Evolutionary conservation across 1,284 basidiomycete genomes (phyloP).

Genomic region (Papiliotrema terrestris): DNA sequence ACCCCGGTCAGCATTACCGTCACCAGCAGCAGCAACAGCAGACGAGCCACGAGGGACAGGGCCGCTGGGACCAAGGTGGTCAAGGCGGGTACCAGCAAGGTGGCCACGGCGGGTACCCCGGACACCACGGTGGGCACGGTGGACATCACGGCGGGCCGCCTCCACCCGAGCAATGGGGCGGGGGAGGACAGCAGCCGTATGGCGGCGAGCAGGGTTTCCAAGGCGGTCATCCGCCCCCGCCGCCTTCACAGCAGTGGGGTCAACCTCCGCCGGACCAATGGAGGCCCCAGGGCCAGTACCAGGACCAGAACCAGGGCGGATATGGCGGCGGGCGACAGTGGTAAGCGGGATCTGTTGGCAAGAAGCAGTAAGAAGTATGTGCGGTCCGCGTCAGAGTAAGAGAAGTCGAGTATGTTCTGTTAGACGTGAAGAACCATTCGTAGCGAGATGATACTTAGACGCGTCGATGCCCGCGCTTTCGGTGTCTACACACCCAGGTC

Average conservation of each 20-base stretch:
- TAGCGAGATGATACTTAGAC: neutral
- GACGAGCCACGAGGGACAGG: conserved; percentile 1
- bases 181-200: no score
- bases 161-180: neutral
- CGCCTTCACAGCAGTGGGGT: conserved; percentile 3
- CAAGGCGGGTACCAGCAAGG: conserved; percentile 3
- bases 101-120: neutral
- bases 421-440: neutral
- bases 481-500: no score
- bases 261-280: conserved; percentile 3
- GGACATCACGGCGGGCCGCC: conserved; percentile 6
- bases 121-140: neutral
- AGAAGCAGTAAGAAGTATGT: no score
- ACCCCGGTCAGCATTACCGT: conserved; percentile 13
- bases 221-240: conserved; percentile 3
- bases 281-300: neutral
- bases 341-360: neutral
- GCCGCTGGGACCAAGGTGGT: conserved; percentile 3
- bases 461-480: no score
- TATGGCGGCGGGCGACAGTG: neutral
- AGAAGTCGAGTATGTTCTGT: neutral
- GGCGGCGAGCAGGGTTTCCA: neutral
- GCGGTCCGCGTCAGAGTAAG: no score
- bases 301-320: no score
- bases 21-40: conserved; percentile 4